Conservation (phyloP, 495 filamentous ascomycete species). For the Schizothecium vesticola region DNA sequence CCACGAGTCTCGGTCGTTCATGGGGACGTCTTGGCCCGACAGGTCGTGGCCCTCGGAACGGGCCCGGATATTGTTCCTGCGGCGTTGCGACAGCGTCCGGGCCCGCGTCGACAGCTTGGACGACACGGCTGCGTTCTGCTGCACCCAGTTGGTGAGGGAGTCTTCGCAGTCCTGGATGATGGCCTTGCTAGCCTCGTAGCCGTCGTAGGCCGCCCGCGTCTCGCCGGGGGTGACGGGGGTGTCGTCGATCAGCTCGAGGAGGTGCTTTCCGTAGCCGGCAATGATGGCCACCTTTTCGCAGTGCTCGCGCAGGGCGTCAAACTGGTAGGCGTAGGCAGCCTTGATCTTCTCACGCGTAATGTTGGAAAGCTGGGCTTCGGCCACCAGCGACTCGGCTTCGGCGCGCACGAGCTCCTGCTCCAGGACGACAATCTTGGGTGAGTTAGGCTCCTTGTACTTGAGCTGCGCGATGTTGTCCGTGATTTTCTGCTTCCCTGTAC, state of each 20-base stretch:
- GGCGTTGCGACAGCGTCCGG: constrained; percentile 78
- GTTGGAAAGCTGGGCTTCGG: constrained; percentile 96
- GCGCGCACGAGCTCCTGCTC: constrained; percentile 98
- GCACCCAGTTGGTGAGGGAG: constrained; percentile 92
- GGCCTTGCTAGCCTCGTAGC: constrained; percentile 96
- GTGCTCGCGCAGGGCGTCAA: constrained; percentile 94
- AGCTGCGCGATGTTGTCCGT: constrained; percentile 97
- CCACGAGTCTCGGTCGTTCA: constrained; percentile 87
- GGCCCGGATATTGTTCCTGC: constrained; percentile 61
- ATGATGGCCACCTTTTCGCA: constrained; percentile 98
- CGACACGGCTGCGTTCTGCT: constrained; percentile 78
- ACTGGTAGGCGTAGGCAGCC: constrained; percentile 96
- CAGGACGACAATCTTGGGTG: constrained; percentile 91
- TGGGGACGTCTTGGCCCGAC: constrained; percentile 74
- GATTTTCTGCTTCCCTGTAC: constrained; percentile 92
- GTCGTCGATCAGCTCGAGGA: constrained; percentile 91
- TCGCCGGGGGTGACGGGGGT: constrained; percentile 95
- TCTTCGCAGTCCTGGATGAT: constrained; percentile 99
- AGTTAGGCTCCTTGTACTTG: constrained; percentile 99
- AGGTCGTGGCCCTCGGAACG: constrained; percentile 59
- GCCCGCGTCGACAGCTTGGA: constrained; percentile 80
- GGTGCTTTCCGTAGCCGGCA: constrained; percentile 93
- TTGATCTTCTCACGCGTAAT: constrained; percentile 99
- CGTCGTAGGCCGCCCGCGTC: constrained; percentile 93
- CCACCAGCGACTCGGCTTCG: constrained; percentile 95